Evolutionary conservation across 2,329 filamentous ascomycete species (phyloP).

Genomic region (Monosporascus sp.): DNA sequence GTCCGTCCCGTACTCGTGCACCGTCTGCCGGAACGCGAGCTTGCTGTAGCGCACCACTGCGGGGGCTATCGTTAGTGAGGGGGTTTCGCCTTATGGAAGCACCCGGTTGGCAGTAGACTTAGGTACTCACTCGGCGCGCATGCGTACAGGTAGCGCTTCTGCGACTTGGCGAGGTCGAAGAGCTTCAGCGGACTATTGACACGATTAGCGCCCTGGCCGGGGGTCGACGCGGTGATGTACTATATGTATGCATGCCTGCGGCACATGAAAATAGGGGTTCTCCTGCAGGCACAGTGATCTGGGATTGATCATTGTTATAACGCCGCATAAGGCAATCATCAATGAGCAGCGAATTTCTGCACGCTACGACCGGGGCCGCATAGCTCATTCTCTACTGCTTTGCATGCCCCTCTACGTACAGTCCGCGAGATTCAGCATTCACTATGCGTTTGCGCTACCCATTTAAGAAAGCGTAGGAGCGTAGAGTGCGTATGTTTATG

Average conservation of each 20-base stretch:
- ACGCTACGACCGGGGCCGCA: too few relatives aligned
- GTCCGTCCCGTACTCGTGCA: constrained; percentile 59
- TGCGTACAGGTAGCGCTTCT: constrained; percentile 37
- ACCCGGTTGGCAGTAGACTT: not conserved
- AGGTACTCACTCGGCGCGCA: constrained; percentile 47
- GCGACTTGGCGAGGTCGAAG: constrained; percentile 35
- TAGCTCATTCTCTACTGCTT: too few relatives aligned
- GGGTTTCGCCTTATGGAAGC: constrained; percentile 7
- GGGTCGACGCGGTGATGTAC: not conserved
- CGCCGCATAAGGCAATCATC: too few relatives aligned
- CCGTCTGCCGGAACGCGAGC: constrained; percentile 64
- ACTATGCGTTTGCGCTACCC: too few relatives aligned
- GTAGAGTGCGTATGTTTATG: too few relatives aligned
- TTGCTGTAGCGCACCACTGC: constrained; percentile 27
- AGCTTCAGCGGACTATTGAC: constrained; percentile 34
- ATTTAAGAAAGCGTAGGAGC: too few relatives aligned
- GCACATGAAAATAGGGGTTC: not conserved
- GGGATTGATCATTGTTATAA: too few relatives aligned
- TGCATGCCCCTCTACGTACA: too few relatives aligned
- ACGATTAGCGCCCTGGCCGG: not conserved
- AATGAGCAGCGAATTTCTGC: too few relatives aligned
- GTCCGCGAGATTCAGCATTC: too few relatives aligned
- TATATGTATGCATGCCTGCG: not conserved
- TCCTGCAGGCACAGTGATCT: not conserved
- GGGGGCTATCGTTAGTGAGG: not conserved